Conservation (phyloP, 306 rosid species). For the Trifolium fragiferum region DNA sequence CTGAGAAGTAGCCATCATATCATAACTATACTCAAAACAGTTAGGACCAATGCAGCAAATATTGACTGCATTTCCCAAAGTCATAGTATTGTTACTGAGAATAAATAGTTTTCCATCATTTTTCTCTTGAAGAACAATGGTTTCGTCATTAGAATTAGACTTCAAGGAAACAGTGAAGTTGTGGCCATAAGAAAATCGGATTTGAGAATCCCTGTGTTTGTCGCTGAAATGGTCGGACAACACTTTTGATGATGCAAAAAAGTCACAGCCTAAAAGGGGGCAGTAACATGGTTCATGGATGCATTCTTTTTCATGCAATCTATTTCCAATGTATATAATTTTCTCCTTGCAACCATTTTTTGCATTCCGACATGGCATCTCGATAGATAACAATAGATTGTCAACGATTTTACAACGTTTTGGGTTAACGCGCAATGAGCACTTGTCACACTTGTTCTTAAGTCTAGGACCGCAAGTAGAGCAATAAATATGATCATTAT, state of each 20-base stretch:
- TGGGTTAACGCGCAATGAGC: constrained; percentile 58
- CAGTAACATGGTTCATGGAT: not conserved
- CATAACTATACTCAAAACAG: not conserved
- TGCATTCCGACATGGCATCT: constrained; percentile 35
- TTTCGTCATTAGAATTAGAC: not conserved
- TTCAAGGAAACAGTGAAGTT: not conserved
- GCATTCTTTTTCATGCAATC: not conserved
- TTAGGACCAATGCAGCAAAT: not conserved
- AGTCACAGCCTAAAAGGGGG: not conserved
- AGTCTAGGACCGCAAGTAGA: constrained; percentile 38
- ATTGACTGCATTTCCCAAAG: not conserved
- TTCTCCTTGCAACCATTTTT: not conserved
- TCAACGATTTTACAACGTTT: constrained; percentile 66
- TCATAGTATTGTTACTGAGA: not conserved
- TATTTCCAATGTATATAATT: not conserved
- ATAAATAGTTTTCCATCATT: not conserved
- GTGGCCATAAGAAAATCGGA: not conserved
- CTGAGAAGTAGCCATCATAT: not conserved
- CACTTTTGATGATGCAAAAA: not conserved
- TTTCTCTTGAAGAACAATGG: not conserved
- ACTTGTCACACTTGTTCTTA: constrained; percentile 55
- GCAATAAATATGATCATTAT: constrained; percentile 72
- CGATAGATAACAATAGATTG: constrained; percentile 59
- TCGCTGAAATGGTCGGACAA: not conserved
- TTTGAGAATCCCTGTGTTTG: not conserved